Evolutionary conservation across 148 eudicot genomes (phyloP), one percentile per base, ranked within the genome.

Genomic region (Chenopodium berlandieri): DNA sequence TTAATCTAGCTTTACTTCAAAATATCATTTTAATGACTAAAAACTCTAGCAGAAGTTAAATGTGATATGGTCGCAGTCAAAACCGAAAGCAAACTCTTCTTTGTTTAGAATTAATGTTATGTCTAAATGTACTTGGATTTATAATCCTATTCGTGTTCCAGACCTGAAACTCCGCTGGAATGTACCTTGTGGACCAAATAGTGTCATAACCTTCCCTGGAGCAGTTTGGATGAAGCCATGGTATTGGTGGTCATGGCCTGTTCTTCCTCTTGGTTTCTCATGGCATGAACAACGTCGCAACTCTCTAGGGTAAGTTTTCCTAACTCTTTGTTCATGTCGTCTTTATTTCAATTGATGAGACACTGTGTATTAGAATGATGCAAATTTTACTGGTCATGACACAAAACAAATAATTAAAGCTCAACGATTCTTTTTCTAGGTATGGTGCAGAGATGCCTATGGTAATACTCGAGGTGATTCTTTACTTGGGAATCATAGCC

Each of bases 181-280:
- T 64, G 93, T 97, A 31, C 99, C 99, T 0, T 97, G 99, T 83
- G 97, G 99, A 71, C 94, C 94, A 12, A 97, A 97, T 82, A 97
- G 99, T 56, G 98, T 97, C 79, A 90, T 97, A 58, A 97, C 99
- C 34, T 97, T 94, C 85, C 99, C 99, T 1, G 89, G 97, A 20
- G 97, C 95, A 0, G 86, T 93, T 20, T 90, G 94, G 98, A 68
- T 97, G 80, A 97, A 97, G 77, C 99, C 99, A 11, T 97, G 99
- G 99, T 94, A 97, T 83, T 94, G 99, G 98, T 97, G 98, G 99
- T 89, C 99, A 8, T 97, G 93, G 93, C 99, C 99, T 54, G 92
- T 93, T 74, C 90, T 97, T 70, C 99, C 99, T 75, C 84, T 97
- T 17, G 99, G 99, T 81, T 81, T 97, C 79, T 84, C 89, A 4